Percentiles rank a stretch among this genome's conserved stretches.
Conservation (phyloP, 2,329 filamentous ascomycete species). For the Furcasterigmium furcatum region DNA sequence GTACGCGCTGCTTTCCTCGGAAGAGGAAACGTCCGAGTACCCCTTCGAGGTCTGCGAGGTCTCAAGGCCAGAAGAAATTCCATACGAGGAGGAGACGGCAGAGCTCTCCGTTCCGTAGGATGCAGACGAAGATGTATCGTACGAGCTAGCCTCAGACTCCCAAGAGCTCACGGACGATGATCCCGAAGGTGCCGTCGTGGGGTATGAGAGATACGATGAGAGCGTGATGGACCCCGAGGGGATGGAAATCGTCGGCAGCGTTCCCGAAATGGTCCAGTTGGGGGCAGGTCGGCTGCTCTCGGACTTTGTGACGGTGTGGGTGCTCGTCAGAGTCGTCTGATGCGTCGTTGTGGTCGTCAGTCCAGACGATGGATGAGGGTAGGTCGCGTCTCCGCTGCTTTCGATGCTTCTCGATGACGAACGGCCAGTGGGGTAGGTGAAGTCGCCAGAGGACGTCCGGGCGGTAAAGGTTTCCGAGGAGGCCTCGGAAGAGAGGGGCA, state of each 20-base stretch:
- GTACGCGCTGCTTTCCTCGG: neutral
- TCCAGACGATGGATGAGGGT: neutral
- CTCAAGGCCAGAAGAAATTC: neutral
- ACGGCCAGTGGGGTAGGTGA: neutral
- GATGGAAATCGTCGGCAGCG: neutral
- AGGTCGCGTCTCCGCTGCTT: neutral
- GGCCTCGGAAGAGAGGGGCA: too few relatives aligned
- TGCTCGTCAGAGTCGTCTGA: neutral
- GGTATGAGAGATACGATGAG: constrained; percentile 6
- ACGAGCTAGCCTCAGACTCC: neutral
- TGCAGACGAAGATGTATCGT: too few relatives aligned
- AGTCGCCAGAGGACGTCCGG: neutral
- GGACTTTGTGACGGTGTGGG: neutral
- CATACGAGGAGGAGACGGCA: neutral
- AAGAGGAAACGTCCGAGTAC: neutral
- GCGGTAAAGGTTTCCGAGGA: neutral
- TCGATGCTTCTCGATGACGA: neutral
- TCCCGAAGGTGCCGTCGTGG: constrained; percentile 1
- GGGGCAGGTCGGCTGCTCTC: neutral
- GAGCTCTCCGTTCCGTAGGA: too few relatives aligned
- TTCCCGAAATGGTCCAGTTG: neutral
- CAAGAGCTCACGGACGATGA: neutral
- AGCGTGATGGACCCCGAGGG: constrained; percentile 4
- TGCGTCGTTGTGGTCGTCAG: neutral
- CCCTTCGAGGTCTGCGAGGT: neutral